Conservation (phyloP, 345 rosid genomes). For the Bretschneidera sinensis region DNA sequence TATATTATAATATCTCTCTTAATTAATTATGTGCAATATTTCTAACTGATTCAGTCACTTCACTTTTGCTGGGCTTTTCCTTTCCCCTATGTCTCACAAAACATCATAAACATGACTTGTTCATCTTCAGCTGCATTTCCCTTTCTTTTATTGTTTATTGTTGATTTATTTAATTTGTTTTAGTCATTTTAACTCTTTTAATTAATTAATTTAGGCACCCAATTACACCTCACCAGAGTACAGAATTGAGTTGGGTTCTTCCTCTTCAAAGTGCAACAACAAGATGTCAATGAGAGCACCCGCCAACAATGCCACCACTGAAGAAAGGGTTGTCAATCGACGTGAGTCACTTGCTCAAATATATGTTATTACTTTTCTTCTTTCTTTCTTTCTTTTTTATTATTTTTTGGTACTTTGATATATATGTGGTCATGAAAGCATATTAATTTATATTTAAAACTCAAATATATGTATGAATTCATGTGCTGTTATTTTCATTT, state of each 20-base stretch:
- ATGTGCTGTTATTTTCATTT: conserved; percentile 14
- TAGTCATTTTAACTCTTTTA: no score
- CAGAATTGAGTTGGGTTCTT: conserved; percentile 54
- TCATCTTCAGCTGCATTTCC: conserved; percentile 18
- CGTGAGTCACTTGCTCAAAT: conserved; percentile 41
- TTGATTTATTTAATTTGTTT: not conserved
- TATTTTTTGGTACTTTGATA: no score
- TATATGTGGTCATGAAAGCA: not conserved
- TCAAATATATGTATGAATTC: not conserved
- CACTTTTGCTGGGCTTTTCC: no score
- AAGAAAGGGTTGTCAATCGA: conserved; percentile 61
- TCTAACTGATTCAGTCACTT: conserved; percentile 46
- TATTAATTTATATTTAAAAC: conserved; percentile 1
- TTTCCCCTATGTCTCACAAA: no score
- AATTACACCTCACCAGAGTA: conserved; percentile 35
- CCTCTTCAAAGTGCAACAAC: conserved; percentile 60
- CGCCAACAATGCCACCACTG: conserved; percentile 18
- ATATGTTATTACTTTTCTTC: not conserved
- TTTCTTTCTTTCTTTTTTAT: not conserved
- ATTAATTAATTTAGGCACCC: conserved; percentile 34
- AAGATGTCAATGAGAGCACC: conserved; percentile 45
- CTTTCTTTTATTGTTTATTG: not conserved
- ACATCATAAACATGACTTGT: no score
- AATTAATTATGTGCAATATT: conserved; percentile 12
- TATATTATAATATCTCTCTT: not conserved